Evolutionary conservation across 2,329 filamentous ascomycete species (phyloP).

Genomic region (Monilinia polystroma): DNA sequence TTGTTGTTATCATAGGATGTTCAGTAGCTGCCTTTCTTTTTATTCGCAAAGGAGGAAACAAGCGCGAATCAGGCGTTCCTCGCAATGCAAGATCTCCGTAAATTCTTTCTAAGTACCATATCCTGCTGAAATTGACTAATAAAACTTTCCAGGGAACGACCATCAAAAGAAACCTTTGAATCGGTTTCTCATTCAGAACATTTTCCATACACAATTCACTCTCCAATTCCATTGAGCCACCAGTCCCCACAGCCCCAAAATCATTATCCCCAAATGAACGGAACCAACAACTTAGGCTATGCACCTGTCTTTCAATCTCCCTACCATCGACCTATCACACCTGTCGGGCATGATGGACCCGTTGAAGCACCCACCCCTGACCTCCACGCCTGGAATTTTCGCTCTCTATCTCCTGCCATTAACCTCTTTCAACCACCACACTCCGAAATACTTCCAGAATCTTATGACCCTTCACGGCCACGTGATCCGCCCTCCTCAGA

Average conservation of each 20-base stretch:
- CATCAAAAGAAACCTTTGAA: constrained; percentile 10
- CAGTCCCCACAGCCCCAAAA: background rate
- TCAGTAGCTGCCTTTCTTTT: constrained; percentile 3
- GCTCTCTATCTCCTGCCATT: background rate
- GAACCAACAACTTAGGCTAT: constrained; percentile 2
- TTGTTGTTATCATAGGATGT: constrained; percentile 8
- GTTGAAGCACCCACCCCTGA: constrained; percentile 19
- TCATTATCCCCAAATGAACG: constrained; percentile 12
- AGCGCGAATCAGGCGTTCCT: background rate
- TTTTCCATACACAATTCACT: background rate
- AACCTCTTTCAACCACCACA: constrained; percentile 16
- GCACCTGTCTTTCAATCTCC: constrained; percentile 17
- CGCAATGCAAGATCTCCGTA: constrained; percentile 2
- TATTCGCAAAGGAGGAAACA: background rate
- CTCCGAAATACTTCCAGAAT: constrained; percentile 14
- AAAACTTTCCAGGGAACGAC: background rate
- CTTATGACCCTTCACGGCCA: constrained; percentile 4
- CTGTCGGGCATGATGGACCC: background rate
- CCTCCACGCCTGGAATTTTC: constrained; percentile 1
- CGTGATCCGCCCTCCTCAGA: background rate
- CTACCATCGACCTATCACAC: constrained; percentile 7
- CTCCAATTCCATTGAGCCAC: background rate
- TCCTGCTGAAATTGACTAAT: background rate
- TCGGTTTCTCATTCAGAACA: constrained; percentile 8
- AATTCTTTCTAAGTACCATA: background rate